phyloP scores from a whole-genome alignment of 441 rosid species.

The Arabidopsis lyrata region DNA sequence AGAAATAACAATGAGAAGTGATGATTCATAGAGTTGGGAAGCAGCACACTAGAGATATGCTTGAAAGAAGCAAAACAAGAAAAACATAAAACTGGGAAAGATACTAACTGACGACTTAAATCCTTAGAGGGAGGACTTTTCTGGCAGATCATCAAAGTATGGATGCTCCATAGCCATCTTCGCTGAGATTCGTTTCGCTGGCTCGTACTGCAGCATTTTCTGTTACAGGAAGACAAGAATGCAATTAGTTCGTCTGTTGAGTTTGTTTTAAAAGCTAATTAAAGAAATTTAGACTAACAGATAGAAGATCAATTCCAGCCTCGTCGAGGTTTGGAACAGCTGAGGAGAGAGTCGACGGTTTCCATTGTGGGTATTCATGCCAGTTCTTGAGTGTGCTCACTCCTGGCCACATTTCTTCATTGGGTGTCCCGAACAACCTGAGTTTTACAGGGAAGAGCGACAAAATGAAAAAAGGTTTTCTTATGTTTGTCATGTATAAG shows the following conservation, averaged over 20 bases:
- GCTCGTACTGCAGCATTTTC: slow-evolving; percentile 96
- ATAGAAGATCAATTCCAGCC: slow-evolving; percentile 77
- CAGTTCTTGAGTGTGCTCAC: slow-evolving; percentile 86
- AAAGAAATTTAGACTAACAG: slow-evolving; percentile 53
- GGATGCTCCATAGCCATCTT: slow-evolving; percentile 99
- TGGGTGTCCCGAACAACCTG: slow-evolving; percentile 95
- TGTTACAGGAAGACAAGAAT: slow-evolving; percentile 46
- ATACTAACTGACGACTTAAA: background rate
- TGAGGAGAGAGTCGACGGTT: slow-evolving; percentile 64
- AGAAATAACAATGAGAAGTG: slow-evolving; percentile 5
- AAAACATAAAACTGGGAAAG: background rate
- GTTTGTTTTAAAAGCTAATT: background rate
- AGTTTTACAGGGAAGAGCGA: background rate
- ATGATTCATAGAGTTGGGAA: background rate
- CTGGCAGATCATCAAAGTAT: slow-evolving; percentile 71
- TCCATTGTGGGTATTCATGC: slow-evolving; percentile 99
- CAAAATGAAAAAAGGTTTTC: background rate
- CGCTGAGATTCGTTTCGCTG: slow-evolving; percentile 86
- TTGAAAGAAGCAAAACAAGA: slow-evolving; percentile 35
- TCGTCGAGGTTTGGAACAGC: slow-evolving; percentile 67
- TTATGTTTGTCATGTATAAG: slow-evolving; percentile 2
- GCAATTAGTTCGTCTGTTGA: slow-evolving; percentile 14
- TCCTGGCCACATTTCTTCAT: slow-evolving; percentile 93
- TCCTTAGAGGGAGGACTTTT: slow-evolving; percentile 66
- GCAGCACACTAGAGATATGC: slow-evolving; percentile 49